Evolutionary conservation across 495 filamentous ascomycete genomes (phyloP), one percentile per base, ranked within the genome.

Genomic region (Clavariopsis aquatica): DNA sequence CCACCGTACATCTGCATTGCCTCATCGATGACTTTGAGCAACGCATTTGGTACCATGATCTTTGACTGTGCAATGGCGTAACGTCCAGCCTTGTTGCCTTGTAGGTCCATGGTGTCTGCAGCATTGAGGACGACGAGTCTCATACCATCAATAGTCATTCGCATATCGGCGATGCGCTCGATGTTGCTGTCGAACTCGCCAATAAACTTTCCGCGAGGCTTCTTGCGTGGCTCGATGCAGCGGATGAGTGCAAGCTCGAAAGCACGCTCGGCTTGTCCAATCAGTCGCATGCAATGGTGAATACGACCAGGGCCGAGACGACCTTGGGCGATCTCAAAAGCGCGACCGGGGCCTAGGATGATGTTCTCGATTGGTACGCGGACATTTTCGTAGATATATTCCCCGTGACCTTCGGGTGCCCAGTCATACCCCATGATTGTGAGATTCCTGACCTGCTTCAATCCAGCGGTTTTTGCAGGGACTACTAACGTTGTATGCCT

Each of bases 1-100:
- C 75, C 77, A 38, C 77, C 77, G 69, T 73, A 76, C 69, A 77
- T 70, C 65, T 79, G 77, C 74, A 79, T 78, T 47, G 72, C 74
- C 63, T 75, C 72, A 60, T 78, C 76, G 59, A 79, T 76, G 51
- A 79, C 69, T 54, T 71, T 72, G 38, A 69, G 66, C 26, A 72
- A 68, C 49, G 69, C 69, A 28, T 69, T 69, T 31, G 77, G 77
- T 0, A 79, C 73, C 45, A 79, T 66, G 46, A 79, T 74, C 68
- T 79, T 79, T 47, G 52, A 59, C 63, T 79, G 73, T 12, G 77
- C 77, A 64, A 79, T 79, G 12, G 72, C 77, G 47, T 76, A 73
- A 20, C 62, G 52, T 2, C 73, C 77, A 0, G 73, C 77, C 64
- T 79, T 78, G 69, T 73, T 74, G 17, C 75, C 75, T 26, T 69